These are phyloP conservation scores for Chaetoceros tenuissimus DNA, from an alignment of 108 stramenopile species.

Conservation along the genomic window DNA sequence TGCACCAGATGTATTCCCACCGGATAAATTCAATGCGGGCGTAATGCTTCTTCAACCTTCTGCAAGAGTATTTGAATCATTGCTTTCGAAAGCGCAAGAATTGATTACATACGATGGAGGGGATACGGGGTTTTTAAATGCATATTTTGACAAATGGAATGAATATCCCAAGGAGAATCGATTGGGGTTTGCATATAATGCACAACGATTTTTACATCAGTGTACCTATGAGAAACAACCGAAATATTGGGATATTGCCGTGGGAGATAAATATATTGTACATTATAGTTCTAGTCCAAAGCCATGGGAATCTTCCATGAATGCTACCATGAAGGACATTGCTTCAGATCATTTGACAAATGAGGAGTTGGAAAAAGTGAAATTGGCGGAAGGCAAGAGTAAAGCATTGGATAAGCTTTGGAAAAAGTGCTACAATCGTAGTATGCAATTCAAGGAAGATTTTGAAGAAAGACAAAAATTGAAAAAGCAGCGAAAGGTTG, in stretches of 20 bases:
- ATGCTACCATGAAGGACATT: conserved; percentile 3
- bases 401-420: conserved; percentile 32
- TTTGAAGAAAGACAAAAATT: conserved; percentile 13
- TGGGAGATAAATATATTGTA: conserved; percentile 47
- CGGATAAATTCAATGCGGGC: conserved; percentile 83
- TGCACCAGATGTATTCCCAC: conserved; percentile 79
- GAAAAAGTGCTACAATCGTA: conserved; percentile 29
- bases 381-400: background rate
- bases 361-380: conserved; percentile 5
- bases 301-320: conserved; percentile 58
- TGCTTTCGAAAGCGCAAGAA: conserved; percentile 21
- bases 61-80: conserved; percentile 27
- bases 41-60: conserved; percentile 81
- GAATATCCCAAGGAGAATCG: conserved; percentile 46
- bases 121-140: conserved; percentile 86
- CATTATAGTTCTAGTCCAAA: conserved; percentile 73
- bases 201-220: conserved; percentile 70
- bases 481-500: background rate
- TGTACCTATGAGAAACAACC: conserved; percentile 44
- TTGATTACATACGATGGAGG: conserved; percentile 69
- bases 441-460: conserved; percentile 23
- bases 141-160: conserved; percentile 66
- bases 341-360: conserved; percentile 8
- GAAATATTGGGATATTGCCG: conserved; percentile 63
- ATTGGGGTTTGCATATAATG: conserved; percentile 72